Percentiles rank a stretch among this genome's conserved stretches.
phyloP scores from a whole-genome alignment of 768 basidiomycete species.

The Serendipita indica region DNA sequence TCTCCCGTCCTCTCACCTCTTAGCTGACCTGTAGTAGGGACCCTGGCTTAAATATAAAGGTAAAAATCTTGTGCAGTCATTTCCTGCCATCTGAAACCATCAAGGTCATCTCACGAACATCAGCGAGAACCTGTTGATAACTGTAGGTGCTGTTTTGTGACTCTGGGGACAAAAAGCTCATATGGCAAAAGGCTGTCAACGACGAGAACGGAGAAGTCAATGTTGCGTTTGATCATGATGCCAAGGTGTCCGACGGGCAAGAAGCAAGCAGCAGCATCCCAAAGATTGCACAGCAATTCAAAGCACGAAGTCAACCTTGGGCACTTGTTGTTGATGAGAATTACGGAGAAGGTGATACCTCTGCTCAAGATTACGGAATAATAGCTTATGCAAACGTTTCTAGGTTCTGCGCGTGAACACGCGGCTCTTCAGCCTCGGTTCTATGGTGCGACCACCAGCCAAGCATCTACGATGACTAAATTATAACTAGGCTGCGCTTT shows the following conservation, averaged over 20 bases:
- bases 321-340: slow-evolving; percentile 90
- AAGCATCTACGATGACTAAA: background rate
- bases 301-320: slow-evolving; percentile 74
- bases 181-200: slow-evolving; percentile 57
- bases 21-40: slow-evolving; percentile 35
- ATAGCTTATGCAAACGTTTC: too few species aligned
- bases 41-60: slow-evolving; percentile 98
- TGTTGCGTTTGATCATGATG: slow-evolving; percentile 67
- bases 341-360: slow-evolving; percentile 97
- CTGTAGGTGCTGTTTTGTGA: slow-evolving; percentile 29
- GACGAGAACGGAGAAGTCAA: slow-evolving; percentile 93
- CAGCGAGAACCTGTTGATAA: slow-evolving; percentile 89
- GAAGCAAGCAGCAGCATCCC: slow-evolving; percentile 69
- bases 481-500: slow-evolving; percentile 52
- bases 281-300: slow-evolving; percentile 76
- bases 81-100: background rate
- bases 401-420: slow-evolving; percentile 94
- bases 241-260: slow-evolving; percentile 25
- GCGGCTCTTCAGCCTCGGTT: slow-evolving; percentile 94
- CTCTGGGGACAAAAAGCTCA: slow-evolving; percentile 8
- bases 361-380: too few species aligned
- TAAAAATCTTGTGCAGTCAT: slow-evolving; percentile 11
- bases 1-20: background rate
- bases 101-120: slow-evolving; percentile 77
- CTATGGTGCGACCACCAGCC: slow-evolving; percentile 39